Evolutionary conservation across 2,329 filamentous ascomycete genomes (phyloP).

Genomic region (Trichoderma atrobrunneum): DNA sequence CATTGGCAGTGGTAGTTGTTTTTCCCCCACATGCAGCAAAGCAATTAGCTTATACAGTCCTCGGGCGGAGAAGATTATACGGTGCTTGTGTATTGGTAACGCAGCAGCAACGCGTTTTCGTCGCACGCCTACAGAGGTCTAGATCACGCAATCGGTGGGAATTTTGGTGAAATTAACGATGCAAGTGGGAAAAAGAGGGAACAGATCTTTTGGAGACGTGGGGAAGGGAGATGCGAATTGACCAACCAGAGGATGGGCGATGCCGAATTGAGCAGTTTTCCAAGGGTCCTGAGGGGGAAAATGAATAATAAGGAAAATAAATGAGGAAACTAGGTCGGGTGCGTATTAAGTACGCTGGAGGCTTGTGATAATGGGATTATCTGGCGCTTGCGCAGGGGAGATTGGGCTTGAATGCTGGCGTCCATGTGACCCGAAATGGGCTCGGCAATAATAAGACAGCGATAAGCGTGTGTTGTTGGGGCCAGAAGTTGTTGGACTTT

Average conservation of each 20-base stretch:
- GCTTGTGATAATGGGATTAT: neutral
- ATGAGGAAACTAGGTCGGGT: neutral
- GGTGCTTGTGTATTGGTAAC: neutral
- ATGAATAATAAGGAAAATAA: neutral
- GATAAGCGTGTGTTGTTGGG: neutral
- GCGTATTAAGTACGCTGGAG: neutral
- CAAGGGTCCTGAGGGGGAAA: neutral
- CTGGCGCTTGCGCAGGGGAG: constrained; percentile 11
- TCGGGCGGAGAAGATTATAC: neutral
- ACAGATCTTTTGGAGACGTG: neutral
- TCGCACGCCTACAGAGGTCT: constrained; percentile 7
- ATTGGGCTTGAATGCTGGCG: neutral
- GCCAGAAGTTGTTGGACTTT: neutral
- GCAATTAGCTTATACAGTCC: constrained; percentile 6
- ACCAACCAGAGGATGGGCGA: constrained; percentile 1
- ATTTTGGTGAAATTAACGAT: neutral
- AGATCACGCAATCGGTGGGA: constrained; percentile 17
- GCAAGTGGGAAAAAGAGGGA: neutral
- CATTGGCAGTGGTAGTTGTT: neutral
- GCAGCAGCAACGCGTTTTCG: neutral
- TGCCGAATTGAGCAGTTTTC: constrained; percentile 16
- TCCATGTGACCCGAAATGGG: neutral
- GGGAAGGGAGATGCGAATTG: neutral
- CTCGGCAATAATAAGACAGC: neutral
- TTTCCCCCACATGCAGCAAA: constrained; percentile 14